Percentiles rank a stretch among this genome's conserved stretches.
These are phyloP conservation scores for Jimgerdemannia flammicorona DNA, from an alignment of 192 early-diverging fungal genomes.

Conservation along the genomic window DNA sequence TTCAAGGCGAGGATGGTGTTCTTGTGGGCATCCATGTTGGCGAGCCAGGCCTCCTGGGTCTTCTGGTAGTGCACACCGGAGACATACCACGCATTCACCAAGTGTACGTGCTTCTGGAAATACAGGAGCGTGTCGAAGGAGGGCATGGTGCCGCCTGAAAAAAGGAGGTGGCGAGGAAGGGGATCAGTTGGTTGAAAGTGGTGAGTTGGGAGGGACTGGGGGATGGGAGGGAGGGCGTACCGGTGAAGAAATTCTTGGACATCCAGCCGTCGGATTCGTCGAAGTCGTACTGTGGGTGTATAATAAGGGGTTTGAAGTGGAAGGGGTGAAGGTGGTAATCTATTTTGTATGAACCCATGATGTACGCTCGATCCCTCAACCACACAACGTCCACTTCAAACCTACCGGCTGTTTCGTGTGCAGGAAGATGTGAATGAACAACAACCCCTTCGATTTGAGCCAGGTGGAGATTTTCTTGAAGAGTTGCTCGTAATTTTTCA, in stretches of 20 bases:
- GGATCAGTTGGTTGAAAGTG: no score
- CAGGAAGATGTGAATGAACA: constrained; percentile 63
- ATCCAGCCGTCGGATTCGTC: constrained; percentile 48
- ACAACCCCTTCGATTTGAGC: constrained; percentile 50
- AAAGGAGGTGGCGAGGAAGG: no score
- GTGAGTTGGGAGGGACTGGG: not conserved
- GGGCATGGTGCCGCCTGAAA: constrained; percentile 28
- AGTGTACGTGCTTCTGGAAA: constrained; percentile 53
- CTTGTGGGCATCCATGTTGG: constrained; percentile 41
- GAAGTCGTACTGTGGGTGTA: constrained; percentile 45
- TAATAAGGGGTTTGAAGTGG: not conserved
- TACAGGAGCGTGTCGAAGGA: constrained; percentile 50
- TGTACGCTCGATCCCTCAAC: not conserved
- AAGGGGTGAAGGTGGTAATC: no score
- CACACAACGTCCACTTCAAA: not conserved
- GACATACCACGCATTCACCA: constrained; percentile 58
- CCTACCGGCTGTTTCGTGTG: constrained; percentile 40
- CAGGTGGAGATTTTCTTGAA: constrained; percentile 52
- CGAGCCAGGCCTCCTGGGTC: constrained; percentile 55
- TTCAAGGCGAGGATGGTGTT: constrained; percentile 36
- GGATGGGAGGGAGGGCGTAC: constrained; percentile 43
- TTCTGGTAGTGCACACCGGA: constrained; percentile 55
- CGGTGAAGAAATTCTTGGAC: constrained; percentile 65
- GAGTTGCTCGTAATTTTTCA: constrained; percentile 58
- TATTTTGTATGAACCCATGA: not conserved